Evolutionary conservation across 2,329 filamentous ascomycete species (phyloP), one percentile per base, ranked within the genome.

Genomic region (Trichoderma citrinoviride): DNA sequence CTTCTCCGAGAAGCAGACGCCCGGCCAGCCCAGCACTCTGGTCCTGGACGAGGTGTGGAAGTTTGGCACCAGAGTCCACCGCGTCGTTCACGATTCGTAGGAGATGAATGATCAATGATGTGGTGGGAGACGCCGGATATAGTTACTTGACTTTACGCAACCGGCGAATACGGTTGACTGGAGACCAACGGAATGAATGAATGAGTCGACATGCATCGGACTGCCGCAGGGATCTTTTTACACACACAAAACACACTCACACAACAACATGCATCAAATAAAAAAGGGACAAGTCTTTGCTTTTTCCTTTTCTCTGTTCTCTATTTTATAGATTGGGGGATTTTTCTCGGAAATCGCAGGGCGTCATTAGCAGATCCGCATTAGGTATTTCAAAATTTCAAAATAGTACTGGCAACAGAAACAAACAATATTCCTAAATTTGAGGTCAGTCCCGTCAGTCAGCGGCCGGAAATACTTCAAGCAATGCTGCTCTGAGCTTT

Each of bases 31-130:
- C 12, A 80, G 76, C 67, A 82, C 81, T 65, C 77, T 94, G 46
- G 79, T 83, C 12, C 81, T 93, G n/a, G 88, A 91, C 66, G 85
- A 91, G 76, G 90, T 92, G 21, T 93, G 90, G 90, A 93, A 93
- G 77, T 92, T 92, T 79, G 90, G 90, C 6, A 77, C 77, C 41
- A 79, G 81, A 68, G 82, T 89, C 23, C 72, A 71, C 60, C 58
- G 53, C n/a, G 58, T 49, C 29, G 25, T 41, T 7, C 43, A 54
- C 47, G 21, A 49, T 12, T 37, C 43, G 23, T 21, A 46, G 41
- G n/a, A 17, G 25, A 37, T 23, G 10, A 10, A 41, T 54, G 17
- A 29, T 37, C 50, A 52, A 54, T 33, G 49, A 52, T 33, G 49
- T 50, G 33, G 2, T 12, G 7, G 33, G 10, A 4, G 5, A 12